Evolutionary conservation across 345 rosid species (phyloP), one percentile per base, ranked within the genome.

Genomic region (Gossypium mustelinum): DNA sequence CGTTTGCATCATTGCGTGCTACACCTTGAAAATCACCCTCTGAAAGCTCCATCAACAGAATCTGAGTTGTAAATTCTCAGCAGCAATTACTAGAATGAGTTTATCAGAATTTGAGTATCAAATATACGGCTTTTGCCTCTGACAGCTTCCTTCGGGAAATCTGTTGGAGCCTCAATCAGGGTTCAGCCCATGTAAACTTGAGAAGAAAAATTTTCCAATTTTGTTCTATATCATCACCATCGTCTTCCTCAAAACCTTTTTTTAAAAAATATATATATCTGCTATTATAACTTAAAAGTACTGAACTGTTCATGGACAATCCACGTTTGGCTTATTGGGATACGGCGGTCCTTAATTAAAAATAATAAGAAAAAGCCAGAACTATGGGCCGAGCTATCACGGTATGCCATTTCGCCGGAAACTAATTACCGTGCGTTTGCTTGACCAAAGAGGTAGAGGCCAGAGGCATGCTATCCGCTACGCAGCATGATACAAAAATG

Each of bases 21-120:
- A 18, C 73, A 79, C 71, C 79, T 79, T 75, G 61, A 79, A 57
- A 34, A 22, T 65, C 29, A 71, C 29, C 73, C 79, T 4, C 73
- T 11, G n/a, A 14, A 67, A 22, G 76, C 68, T 14, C 16, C 71
- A 47, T 67, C 20, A 14, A 12, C 11, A 22, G 8, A 68, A 52
- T 8, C 13, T 24, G 55, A 64, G 51, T 41, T n/a, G 69, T 64
- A 18, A 64, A 41, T 39, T 64, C 45, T 47, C 69, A n/a, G 25
- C 27, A n/a, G 69, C 44, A 64, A 18, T 41, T 64, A 41, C 51
- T 29, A 10, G 69, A 29, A 62, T 16, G 22, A 17, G 47, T 34
- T 29, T 3, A 61, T 29, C 27, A 29, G 44, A 64, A 16, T 51
- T 17, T 39, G 18, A 45, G 55, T 1, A 45, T 22, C 17, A 12